phyloP scores from a whole-genome alignment of 2,329 filamentous ascomycete species.

The Cercospora sp. region DNA sequence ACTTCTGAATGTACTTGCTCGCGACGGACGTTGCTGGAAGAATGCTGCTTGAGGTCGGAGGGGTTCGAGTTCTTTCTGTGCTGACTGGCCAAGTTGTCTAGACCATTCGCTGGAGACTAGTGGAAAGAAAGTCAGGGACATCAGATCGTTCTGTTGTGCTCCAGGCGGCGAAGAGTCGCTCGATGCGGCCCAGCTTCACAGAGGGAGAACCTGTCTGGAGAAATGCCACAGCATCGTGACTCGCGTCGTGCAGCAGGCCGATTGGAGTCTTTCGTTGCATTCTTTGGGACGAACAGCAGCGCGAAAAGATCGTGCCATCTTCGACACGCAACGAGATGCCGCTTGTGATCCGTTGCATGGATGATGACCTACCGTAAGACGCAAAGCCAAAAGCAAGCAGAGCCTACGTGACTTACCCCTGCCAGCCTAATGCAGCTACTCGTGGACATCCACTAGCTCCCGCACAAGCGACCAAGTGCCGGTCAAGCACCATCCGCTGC shows the following conservation, averaged over 20 bases:
- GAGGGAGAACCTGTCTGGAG: neutral
- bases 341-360: neutral
- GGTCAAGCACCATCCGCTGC: neutral
- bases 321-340: neutral
- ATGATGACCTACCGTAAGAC: neutral
- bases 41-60: neutral
- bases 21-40: neutral
- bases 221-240: neutral
- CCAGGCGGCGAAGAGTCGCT: neutral
- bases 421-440: neutral
- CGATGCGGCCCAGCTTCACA: neutral
- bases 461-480: neutral
- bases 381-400: neutral
- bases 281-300: neutral
- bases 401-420: neutral
- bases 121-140: neutral
- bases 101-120: neutral
- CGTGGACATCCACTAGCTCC: conserved; percentile 2
- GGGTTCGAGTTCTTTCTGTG: neutral
- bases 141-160: neutral
- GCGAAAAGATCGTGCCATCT: neutral
- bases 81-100: neutral
- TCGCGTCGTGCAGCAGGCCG: neutral
- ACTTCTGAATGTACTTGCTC: neutral
- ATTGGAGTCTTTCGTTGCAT: neutral